Conservation (phyloP, 768 basidiomycete species). For the Melanogaster broomeanus region DNA sequence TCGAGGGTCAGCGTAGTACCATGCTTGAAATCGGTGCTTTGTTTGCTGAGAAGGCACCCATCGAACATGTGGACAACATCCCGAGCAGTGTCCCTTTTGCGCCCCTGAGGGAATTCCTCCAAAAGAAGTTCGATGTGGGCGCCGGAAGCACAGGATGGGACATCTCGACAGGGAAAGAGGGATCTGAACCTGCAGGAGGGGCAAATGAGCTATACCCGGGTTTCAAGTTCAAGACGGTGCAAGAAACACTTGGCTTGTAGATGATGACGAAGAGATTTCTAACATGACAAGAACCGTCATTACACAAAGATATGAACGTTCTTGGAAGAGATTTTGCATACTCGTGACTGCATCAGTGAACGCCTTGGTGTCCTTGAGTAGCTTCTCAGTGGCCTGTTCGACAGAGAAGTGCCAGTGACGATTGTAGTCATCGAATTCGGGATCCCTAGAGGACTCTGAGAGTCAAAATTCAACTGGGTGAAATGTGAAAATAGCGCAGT, state of each 20-base stretch:
- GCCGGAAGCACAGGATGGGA: conserved; percentile 26
- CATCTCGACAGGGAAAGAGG: conserved; percentile 3
- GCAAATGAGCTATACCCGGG: conserved; percentile 22
- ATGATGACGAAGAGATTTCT: background rate
- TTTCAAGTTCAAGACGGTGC: conserved; percentile 22
- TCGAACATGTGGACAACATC: conserved; percentile 16
- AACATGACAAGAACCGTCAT: conserved; percentile 1
- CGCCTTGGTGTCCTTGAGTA: conserved; percentile 87
- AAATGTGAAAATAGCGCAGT: conserved; percentile 1
- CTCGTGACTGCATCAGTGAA: conserved; percentile 84
- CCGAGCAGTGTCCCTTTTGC: conserved; percentile 16
- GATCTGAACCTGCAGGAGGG: conserved; percentile 16
- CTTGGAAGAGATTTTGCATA: conserved; percentile 28
- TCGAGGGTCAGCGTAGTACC: conserved; percentile 23
- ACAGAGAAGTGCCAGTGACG: conserved; percentile 74
- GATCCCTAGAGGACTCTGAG: conserved; percentile 76
- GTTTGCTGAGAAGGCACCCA: conserved; percentile 9
- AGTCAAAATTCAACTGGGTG: conserved; percentile 4
- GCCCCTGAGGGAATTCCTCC: conserved; percentile 12
- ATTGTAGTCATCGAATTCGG: conserved; percentile 88
- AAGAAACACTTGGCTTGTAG: conserved; percentile 4
- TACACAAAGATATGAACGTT: background rate
- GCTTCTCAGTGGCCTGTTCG: conserved; percentile 82
- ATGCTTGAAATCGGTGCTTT: conserved; percentile 13
- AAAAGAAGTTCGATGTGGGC: conserved; percentile 13